Base-by-base conservation (phyloP, 495 filamentous ascomycete species). In the Hyaloscypha finlandica region DNA sequence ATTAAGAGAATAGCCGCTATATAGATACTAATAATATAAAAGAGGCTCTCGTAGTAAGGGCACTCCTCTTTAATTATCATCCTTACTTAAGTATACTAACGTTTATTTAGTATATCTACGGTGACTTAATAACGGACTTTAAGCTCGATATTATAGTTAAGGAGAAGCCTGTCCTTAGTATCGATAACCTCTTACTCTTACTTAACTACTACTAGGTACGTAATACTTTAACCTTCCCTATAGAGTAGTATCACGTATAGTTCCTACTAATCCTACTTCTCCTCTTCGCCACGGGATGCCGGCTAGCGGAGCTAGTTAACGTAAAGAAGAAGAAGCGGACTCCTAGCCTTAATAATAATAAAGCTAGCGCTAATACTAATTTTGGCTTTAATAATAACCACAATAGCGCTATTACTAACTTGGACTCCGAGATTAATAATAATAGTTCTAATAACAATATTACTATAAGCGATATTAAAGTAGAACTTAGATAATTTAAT, bases 1-100 rank as follows among this genome's bases (percentile, higher is more conserved):
- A 65, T 63, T 56, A 54, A 52, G 53, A 60, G 55, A 73, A 61
- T 29, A 69, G 70, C 53, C 67, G 68, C 60, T 63, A 70, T 39
- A 71, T 72, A 63, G 66, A 78, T 65, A 73, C 62, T 42, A 77
- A 45, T 63, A 59, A 74, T 53, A 57, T 29, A 48, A 74, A 67
- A 61, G 74, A 74, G 63, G 59, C 77, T 69, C 58, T 76, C 68
- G 76, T 74, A 74, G 76, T 78, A 76, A 73, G 72, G 31, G 68
- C 66, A 31, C 58, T 59, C 56, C 70, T 52, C 66, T 42, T 52
- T 68, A 55, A 55, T 55, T 60, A 32, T 63, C 57, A 39, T 45
- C 14, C 12, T 65, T 30, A 42, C 20, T 1, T 56, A 59, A 33
- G 45, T 20, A 63, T 37, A 33, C 65, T 71, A 63, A 73, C 66